Conservation (phyloP, 768 basidiomycete species). For the Russula ochroleuca region DNA sequence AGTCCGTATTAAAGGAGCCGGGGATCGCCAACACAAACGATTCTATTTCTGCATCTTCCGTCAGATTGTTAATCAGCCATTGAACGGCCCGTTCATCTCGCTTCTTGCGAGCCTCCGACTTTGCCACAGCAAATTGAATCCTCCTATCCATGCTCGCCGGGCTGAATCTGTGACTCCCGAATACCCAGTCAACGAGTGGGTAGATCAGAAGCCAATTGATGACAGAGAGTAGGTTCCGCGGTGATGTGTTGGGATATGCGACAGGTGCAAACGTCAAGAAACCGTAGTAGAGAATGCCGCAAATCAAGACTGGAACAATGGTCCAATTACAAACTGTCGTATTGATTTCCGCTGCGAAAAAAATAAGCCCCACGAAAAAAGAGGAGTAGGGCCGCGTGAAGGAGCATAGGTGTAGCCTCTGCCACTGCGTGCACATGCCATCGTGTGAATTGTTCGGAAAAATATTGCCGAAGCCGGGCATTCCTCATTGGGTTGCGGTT, state of each 20-base stretch:
- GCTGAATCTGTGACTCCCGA: too few species aligned
- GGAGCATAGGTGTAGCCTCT: background rate
- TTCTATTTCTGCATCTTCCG: background rate
- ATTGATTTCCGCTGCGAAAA: too few species aligned
- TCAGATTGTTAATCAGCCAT: background rate
- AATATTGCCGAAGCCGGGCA: background rate
- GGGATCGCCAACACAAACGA: background rate
- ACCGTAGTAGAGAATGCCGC: too few species aligned
- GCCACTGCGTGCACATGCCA: background rate
- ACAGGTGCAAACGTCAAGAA: too few species aligned
- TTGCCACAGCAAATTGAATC: background rate
- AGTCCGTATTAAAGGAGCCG: background rate
- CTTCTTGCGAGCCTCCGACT: background rate
- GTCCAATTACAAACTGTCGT: too few species aligned
- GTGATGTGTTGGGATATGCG: too few species aligned
- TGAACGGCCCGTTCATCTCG: background rate
- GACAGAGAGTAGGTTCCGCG: too few species aligned
- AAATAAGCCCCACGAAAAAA: slow-evolving; percentile 1
- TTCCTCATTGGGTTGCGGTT: background rate
- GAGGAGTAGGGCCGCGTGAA: background rate
- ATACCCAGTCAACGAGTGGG: too few species aligned
- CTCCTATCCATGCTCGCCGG: too few species aligned
- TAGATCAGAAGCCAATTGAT: too few species aligned
- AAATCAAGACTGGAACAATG: too few species aligned
- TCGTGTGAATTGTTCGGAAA: background rate